A percentile compares a stretch with the other conserved stretches of the same genome.
phyloP scores from a whole-genome alignment of 140 eudicot genomes.

The Cichorium intybus region DNA sequence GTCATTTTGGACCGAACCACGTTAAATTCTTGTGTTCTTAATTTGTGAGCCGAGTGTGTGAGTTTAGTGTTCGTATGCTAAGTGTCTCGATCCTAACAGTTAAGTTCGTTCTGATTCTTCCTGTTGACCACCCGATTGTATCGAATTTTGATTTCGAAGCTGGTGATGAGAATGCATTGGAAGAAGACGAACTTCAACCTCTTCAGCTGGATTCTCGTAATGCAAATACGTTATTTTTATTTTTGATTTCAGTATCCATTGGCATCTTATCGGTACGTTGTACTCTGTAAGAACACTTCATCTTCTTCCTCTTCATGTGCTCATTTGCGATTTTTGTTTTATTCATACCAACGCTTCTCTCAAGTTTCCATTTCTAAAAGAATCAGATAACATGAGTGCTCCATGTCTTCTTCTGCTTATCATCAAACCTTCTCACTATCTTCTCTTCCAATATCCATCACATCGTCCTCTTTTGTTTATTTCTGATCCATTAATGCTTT shows the following conservation, averaged over 20 bases:
- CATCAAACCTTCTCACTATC: neutral
- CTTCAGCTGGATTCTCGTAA: conserved; percentile 68
- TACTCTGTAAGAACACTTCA: neutral
- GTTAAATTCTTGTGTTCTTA: too few relatives aligned
- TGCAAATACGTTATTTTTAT: neutral
- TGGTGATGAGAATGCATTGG: neutral
- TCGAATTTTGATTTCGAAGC: conserved; percentile 48
- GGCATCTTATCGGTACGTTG: neutral
- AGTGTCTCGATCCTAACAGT: too few relatives aligned
- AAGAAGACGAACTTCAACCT: conserved; percentile 38
- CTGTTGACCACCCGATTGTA: conserved; percentile 79
- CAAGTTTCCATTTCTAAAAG: too few relatives aligned
- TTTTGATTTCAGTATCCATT: neutral
- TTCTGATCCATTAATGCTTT: neutral
- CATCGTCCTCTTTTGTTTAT: neutral
- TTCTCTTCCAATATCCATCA: neutral
- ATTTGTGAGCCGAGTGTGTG: too few relatives aligned
- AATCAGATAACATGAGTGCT: neutral
- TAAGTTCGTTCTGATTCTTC: conserved; percentile 65
- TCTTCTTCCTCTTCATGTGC: neutral
- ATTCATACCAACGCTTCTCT: neutral
- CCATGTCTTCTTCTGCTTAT: conserved; percentile 11
- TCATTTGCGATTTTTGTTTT: neutral
- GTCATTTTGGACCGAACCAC: too few relatives aligned
- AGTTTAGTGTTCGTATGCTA: too few relatives aligned